Evolutionary conservation across 2,329 filamentous ascomycete genomes (phyloP).

Genomic region (Monosporascus sp.): DNA sequence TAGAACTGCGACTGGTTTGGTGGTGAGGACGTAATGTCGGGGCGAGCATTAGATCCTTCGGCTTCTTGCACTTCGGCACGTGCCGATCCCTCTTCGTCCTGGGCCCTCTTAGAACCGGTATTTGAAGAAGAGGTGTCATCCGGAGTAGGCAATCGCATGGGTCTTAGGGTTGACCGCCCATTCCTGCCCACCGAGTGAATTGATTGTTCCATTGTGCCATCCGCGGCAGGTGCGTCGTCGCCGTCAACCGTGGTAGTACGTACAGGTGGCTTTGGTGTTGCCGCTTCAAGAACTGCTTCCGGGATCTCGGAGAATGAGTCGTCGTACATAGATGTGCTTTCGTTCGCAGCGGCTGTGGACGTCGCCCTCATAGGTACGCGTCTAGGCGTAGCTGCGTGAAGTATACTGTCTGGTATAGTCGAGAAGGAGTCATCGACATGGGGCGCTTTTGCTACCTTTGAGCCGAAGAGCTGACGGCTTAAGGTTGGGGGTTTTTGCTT

Average conservation of each 20-base stretch:
- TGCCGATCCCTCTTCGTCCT: slow-evolving; percentile 15
- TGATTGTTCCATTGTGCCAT: slow-evolving; percentile 11
- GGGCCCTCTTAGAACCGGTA: slow-evolving; percentile 27
- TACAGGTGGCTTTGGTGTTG: slow-evolving; percentile 34
- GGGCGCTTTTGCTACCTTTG: slow-evolving; percentile 20
- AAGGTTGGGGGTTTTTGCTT: slow-evolving; percentile 26
- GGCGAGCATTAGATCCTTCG: slow-evolving; percentile 10
- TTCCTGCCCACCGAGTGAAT: slow-evolving; percentile 25
- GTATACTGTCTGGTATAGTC: slow-evolving; percentile 28
- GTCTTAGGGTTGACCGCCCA: slow-evolving; percentile 29
- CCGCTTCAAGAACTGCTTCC: slow-evolving; percentile 43
- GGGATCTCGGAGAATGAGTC: slow-evolving; percentile 56
- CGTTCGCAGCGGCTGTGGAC: slow-evolving; percentile 12
- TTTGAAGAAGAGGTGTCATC: slow-evolving; percentile 40
- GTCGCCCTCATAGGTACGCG: slow-evolving; percentile 17
- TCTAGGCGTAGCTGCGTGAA: slow-evolving; percentile 26
- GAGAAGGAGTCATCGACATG: slow-evolving; percentile 30
- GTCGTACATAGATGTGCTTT: slow-evolving; percentile 37
- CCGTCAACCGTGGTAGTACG: slow-evolving; percentile 4
- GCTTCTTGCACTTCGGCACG: slow-evolving; percentile 6
- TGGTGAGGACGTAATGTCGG: slow-evolving; percentile 30
- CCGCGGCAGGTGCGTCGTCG: slow-evolving; percentile 5
- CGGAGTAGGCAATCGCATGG: slow-evolving; percentile 46
- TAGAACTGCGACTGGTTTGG: slow-evolving; percentile 22
- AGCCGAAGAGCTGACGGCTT: slow-evolving; percentile 28